Evolutionary conservation across 139 green algal genomes (phyloP).

Genomic region (Chlamydomonas sp.): DNA sequence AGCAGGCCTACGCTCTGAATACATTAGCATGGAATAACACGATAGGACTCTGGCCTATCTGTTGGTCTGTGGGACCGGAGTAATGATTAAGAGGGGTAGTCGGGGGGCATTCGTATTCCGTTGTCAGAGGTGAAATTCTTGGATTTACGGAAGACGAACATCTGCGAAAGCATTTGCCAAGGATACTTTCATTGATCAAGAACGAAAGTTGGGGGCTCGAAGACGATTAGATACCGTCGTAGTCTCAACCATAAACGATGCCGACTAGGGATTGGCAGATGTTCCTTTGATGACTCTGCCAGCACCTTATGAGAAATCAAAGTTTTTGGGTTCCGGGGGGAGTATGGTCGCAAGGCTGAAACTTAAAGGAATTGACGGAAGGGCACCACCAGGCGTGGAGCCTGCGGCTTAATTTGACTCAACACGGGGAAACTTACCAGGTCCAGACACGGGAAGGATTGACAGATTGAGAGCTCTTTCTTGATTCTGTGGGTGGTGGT

Average conservation of each 20-base stretch:
- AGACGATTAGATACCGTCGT: slow-evolving; percentile 99
- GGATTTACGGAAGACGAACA: slow-evolving; percentile 99
- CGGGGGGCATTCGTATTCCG: slow-evolving; percentile 99
- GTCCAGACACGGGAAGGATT: slow-evolving; percentile 96
- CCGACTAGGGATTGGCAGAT: slow-evolving; percentile 96
- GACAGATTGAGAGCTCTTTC: slow-evolving; percentile 97
- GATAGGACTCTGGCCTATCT: no score
- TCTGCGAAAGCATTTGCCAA: slow-evolving; percentile 99
- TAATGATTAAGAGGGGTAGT: no score
- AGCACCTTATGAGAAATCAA: slow-evolving; percentile 99
- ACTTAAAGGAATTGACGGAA: slow-evolving; percentile 97
- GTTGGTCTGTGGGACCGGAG: no score
- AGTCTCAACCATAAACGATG: slow-evolving; percentile 99
- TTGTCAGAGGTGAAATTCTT: slow-evolving; percentile 99
- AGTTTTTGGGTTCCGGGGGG: slow-evolving; percentile 80
- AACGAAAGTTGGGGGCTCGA: slow-evolving; percentile 99
- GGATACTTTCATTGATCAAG: slow-evolving; percentile 99
- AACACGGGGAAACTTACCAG: slow-evolving; percentile 96
- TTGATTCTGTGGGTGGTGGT: slow-evolving; percentile 92
- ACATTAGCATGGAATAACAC: no score
- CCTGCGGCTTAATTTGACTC: slow-evolving; percentile 97
- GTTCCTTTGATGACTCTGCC: slow-evolving; percentile 96
- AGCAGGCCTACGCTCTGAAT: no score
- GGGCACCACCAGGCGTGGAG: slow-evolving; percentile 94
- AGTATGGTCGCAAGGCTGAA: slow-evolving; percentile 56